A percentile compares a stretch with the other conserved stretches of the same genome.
phyloP scores from a whole-genome alignment of 2,329 filamentous ascomycete genomes.

The Ascochyta koolunga region DNA sequence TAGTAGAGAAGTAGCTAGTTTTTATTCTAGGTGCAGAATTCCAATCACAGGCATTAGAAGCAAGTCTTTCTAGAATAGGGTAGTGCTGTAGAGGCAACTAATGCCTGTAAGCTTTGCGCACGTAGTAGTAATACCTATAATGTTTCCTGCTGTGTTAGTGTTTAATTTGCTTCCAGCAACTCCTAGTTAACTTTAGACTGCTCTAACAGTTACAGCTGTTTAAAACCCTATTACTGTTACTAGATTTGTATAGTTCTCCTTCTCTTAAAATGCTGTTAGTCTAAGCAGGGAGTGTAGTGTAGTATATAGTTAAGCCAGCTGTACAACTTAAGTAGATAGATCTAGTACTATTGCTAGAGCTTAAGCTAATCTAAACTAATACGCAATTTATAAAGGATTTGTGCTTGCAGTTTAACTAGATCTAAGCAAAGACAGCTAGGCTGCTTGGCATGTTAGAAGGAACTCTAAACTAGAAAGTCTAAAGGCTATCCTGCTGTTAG shows the following conservation, averaged over 20 bases:
- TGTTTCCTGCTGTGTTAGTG: slow-evolving; percentile 5
- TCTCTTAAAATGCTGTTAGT: not conserved
- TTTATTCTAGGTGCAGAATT: slow-evolving; percentile 47
- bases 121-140: not conserved
- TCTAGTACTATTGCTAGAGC: slow-evolving; percentile 6
- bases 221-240: too few relatives aligned
- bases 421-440: too few relatives aligned
- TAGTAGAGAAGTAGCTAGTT: too few relatives aligned
- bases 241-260: too few relatives aligned
- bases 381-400: slow-evolving; percentile 55
- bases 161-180: slow-evolving; percentile 3
- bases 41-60: slow-evolving; percentile 35
- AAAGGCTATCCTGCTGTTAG: slow-evolving; percentile 41
- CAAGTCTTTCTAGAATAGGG: not conserved
- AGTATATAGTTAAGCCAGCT: not conserved
- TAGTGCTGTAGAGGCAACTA: not conserved
- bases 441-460: too few relatives aligned
- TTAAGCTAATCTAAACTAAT: slow-evolving; percentile 46
- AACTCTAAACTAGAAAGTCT: slow-evolving; percentile 51
- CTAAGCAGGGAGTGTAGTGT: not conserved
- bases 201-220: too few relatives aligned
- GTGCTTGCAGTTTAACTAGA: slow-evolving; percentile 56
- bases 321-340: too few relatives aligned
- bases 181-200: slow-evolving; percentile 1
- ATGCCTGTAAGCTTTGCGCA: not conserved